Evolutionary conservation across 2,329 filamentous ascomycete species (phyloP).

Genomic region (Fusarium multiceps): DNA sequence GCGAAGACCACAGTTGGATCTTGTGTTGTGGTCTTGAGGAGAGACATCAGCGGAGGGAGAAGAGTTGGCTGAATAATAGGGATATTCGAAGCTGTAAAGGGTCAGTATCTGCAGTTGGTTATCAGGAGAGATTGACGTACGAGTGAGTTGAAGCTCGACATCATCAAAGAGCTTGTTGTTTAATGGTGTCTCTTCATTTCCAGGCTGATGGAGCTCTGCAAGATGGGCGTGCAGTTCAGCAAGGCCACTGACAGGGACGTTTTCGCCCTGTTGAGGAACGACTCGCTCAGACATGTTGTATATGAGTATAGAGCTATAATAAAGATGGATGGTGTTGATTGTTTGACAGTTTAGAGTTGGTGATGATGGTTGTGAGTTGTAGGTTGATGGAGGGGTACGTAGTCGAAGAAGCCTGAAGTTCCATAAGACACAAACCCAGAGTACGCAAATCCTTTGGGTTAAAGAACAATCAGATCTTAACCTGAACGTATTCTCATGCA

Average conservation of each 20-base stretch:
- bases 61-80: slow-evolving; percentile 63
- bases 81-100: slow-evolving; percentile 60
- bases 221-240: slow-evolving; percentile 67
- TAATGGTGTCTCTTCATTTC: slow-evolving; percentile 56
- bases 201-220: slow-evolving; percentile 55
- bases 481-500: not conserved
- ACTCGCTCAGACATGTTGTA: slow-evolving; percentile 47
- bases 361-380: slow-evolving; percentile 16
- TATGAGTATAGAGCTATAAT: not conserved
- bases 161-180: slow-evolving; percentile 66
- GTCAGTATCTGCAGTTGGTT: not conserved
- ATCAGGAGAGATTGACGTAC: slow-evolving; percentile 45
- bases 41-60: slow-evolving; percentile 64
- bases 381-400: slow-evolving; percentile 23
- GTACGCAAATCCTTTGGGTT: not conserved
- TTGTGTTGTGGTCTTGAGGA: slow-evolving; percentile 62
- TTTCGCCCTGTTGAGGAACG: slow-evolving; percentile 51
- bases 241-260: slow-evolving; percentile 59
- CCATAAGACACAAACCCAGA: not conserved
- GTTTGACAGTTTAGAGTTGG: not conserved
- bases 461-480: not conserved
- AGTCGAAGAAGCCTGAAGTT: slow-evolving; percentile 18
- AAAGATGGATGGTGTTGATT: not conserved
- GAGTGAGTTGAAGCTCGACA: slow-evolving; percentile 68
- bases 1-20: slow-evolving; percentile 64